Evolutionary conservation across 129 eudicot genomes (phyloP).

Genomic region (Arctium lappa): DNA sequence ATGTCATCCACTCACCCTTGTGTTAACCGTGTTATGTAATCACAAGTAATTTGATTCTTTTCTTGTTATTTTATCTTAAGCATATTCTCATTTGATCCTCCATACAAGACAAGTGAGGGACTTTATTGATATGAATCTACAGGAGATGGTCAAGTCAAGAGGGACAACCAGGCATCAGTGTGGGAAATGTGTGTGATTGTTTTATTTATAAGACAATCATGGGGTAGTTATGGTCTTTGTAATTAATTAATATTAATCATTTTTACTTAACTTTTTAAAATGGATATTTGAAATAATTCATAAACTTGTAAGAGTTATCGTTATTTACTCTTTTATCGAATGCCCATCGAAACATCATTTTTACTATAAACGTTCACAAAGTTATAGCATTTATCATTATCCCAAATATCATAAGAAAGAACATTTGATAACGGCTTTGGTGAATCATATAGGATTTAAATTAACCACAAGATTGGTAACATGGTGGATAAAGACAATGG

Average conservation of each 20-base stretch:
- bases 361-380: not conserved
- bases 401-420: too few relatives aligned
- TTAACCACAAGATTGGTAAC: too few relatives aligned
- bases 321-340: not conserved
- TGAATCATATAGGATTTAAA: too few relatives aligned
- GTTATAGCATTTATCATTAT: not conserved
- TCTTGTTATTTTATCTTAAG: too few relatives aligned
- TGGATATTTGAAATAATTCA: not conserved
- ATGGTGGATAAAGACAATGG: too few relatives aligned
- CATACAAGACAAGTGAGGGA: not conserved
- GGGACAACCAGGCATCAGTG: slow-evolving; percentile 29
- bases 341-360: too few relatives aligned
- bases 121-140: slow-evolving; percentile 18
- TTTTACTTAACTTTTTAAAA: not conserved
- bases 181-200: slow-evolving; percentile 21
- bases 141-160: slow-evolving; percentile 9
- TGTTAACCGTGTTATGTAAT: too few relatives aligned
- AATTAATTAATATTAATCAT: not conserved
- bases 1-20: too few relatives aligned
- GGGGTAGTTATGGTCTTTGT: slow-evolving; percentile 6
- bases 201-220: slow-evolving; percentile 21
- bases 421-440: too few relatives aligned
- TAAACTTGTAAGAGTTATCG: not conserved
- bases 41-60: too few relatives aligned
- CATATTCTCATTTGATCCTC: too few relatives aligned